These are phyloP conservation scores for Tetragonia tetragonoides DNA, from an alignment of 148 eudicot genomes.

Conservation along the genomic window DNA sequence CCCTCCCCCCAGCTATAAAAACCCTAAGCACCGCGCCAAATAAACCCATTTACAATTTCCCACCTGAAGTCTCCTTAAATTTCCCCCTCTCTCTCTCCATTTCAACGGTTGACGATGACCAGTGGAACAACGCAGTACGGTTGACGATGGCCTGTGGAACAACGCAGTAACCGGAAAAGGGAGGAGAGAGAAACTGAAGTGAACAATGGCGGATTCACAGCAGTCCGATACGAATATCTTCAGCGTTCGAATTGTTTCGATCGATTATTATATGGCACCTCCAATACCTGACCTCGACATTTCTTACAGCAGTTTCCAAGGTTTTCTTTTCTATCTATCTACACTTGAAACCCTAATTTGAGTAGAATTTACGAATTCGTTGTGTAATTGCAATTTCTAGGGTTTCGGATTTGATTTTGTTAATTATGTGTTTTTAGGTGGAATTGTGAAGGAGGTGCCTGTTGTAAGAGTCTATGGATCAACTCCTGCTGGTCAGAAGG, in stretches of 20 bases:
- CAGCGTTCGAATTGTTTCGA: slow-evolving; percentile 80
- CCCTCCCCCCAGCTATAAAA: neutral
- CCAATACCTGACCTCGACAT: slow-evolving; percentile 49
- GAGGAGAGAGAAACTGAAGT: neutral
- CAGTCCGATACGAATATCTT: slow-evolving; percentile 37
- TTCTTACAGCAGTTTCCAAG: neutral
- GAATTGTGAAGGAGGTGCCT: slow-evolving; percentile 87
- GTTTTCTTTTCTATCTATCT: neutral
- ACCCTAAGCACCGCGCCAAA: slow-evolving; percentile 18
- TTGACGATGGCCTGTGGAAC: no score
- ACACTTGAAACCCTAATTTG: slow-evolving; percentile 6
- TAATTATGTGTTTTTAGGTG: slow-evolving; percentile 43
- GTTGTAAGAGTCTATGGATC: slow-evolving; percentile 86
- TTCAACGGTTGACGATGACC: neutral
- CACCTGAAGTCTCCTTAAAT: neutral
- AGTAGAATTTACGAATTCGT: neutral
- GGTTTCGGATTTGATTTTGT: neutral
- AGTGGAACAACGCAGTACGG: neutral
- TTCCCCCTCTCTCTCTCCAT: neutral
- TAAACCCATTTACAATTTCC: neutral
- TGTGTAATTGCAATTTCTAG: neutral
- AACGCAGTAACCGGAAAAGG: neutral
- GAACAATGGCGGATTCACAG: slow-evolving; percentile 41
- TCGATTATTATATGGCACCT: slow-evolving; percentile 80
- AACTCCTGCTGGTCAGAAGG: slow-evolving; percentile 88